These are phyloP conservation scores for Alternaria sp. DNA, from an alignment of 2,329 filamentous ascomycete species.

Conservation along the genomic window DNA sequence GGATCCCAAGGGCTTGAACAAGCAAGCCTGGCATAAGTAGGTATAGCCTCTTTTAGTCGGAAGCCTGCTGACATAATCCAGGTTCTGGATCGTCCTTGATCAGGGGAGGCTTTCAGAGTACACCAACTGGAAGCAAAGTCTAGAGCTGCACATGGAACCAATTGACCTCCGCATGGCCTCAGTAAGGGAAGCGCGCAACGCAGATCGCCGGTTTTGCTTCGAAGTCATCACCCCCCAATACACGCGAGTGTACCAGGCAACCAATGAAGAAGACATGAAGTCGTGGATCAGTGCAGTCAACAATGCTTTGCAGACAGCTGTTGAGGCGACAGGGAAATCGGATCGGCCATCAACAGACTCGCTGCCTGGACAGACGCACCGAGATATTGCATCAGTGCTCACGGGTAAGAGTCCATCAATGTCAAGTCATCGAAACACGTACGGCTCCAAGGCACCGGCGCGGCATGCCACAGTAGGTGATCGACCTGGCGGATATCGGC, in stretches of 20 bases:
- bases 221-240: slow-evolving; percentile 97
- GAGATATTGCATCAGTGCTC: slow-evolving; percentile 90
- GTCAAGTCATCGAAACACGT: slow-evolving; percentile 61
- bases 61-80: slow-evolving; percentile 51
- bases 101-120: slow-evolving; percentile 97
- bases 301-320: slow-evolving; percentile 93
- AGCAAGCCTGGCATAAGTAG: slow-evolving; percentile 98
- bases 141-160: slow-evolving; percentile 96
- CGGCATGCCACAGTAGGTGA: slow-evolving; percentile 92
- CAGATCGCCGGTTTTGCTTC: slow-evolving; percentile 94
- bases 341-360: slow-evolving; percentile 59
- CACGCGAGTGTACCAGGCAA: slow-evolving; percentile 96
- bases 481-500: slow-evolving; percentile 71
- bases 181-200: slow-evolving; percentile 91
- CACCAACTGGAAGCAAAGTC: slow-evolving; percentile 97
- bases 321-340: slow-evolving; percentile 74
- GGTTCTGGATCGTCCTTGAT: slow-evolving; percentile 98
- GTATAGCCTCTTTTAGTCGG: slow-evolving; percentile 43
- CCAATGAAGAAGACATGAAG: slow-evolving; percentile 96
- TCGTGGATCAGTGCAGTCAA: slow-evolving; percentile 97
- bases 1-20: slow-evolving; percentile 93
- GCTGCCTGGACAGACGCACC: slow-evolving; percentile 65
- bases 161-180: slow-evolving; percentile 97
- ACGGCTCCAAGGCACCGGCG: slow-evolving; percentile 66
- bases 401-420: slow-evolving; percentile 88